Percentiles rank a stretch among this genome's conserved stretches.
These are phyloP conservation scores for Cytospora schulzeri DNA, from an alignment of 2,329 filamentous ascomycete species.

Conservation along the genomic window DNA sequence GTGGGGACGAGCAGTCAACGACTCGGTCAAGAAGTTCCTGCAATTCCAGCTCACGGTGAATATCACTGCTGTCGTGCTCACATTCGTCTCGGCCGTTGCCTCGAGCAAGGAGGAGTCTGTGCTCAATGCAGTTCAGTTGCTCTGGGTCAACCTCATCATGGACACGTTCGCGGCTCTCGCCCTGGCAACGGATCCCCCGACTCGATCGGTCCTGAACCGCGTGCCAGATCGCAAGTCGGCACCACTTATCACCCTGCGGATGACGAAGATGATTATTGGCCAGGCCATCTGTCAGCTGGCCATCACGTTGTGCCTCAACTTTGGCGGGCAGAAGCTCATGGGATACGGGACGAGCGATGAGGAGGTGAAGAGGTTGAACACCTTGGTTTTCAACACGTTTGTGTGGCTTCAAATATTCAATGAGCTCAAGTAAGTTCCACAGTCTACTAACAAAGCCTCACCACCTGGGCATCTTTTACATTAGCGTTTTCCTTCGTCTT, in stretches of 20 bases:
- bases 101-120: conserved; percentile 65
- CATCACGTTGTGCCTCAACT: conserved; percentile 69
- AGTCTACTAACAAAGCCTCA: background rate
- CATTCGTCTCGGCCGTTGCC: conserved; percentile 75
- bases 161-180: conserved; percentile 81
- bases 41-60: conserved; percentile 74
- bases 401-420: conserved; percentile 91
- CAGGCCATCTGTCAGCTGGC: conserved; percentile 77
- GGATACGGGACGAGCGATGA: conserved; percentile 49
- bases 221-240: conserved; percentile 76
- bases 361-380: conserved; percentile 58
- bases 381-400: conserved; percentile 80
- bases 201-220: conserved; percentile 45
- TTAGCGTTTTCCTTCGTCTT: background rate
- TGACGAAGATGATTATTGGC: conserved; percentile 91
- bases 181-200: conserved; percentile 45
- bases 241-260: conserved; percentile 71
- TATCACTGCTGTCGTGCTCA: conserved; percentile 76
- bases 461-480: background rate
- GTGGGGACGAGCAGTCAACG: conserved; percentile 67
- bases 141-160: conserved; percentile 87
- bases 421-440: conserved; percentile 63
- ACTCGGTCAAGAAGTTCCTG: conserved; percentile 66
- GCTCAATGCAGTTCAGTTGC: conserved; percentile 74
- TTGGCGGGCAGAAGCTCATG: conserved; percentile 64